These are phyloP conservation scores for Mycena venus DNA, from an alignment of 768 basidiomycete genomes.

Conservation along the genomic window DNA sequence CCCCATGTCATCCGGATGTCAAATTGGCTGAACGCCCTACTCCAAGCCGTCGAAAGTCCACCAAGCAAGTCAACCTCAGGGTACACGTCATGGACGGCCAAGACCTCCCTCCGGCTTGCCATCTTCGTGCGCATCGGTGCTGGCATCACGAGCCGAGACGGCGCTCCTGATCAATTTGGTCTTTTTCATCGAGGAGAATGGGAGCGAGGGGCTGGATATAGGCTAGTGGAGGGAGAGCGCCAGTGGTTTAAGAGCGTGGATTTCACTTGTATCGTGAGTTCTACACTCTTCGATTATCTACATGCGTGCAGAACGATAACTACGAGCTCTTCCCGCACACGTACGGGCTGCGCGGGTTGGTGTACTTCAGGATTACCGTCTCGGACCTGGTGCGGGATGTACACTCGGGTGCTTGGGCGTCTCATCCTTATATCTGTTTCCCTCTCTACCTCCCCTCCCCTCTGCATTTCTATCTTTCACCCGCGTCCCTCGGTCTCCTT, in stretches of 20 bases:
- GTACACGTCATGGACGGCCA: neutral
- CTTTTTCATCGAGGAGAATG: slow-evolving; percentile 97
- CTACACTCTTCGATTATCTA: slow-evolving; percentile 45
- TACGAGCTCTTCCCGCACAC: slow-evolving; percentile 92
- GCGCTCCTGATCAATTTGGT: slow-evolving; percentile 90
- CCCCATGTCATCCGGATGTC: neutral
- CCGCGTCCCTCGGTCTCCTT: no score
- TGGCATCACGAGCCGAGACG: no score
- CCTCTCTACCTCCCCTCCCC: no score
- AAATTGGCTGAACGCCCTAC: neutral
- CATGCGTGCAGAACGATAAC: slow-evolving; percentile 81
- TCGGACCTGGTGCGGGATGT: slow-evolving; percentile 91
- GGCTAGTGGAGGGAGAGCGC: slow-evolving; percentile 78
- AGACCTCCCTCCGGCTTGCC: neutral
- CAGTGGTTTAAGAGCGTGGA: slow-evolving; percentile 92
- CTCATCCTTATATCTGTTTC: no score
- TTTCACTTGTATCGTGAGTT: slow-evolving; percentile 88
- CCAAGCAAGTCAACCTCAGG: neutral
- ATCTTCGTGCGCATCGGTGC: neutral
- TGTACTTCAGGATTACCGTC: no score
- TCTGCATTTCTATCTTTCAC: no score
- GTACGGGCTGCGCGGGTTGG: no score
- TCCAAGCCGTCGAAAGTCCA: slow-evolving; percentile 38
- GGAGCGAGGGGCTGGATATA: slow-evolving; percentile 93
- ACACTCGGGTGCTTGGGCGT: slow-evolving; percentile 93